A percentile compares a stretch with the other conserved stretches of the same genome.
Conservation (phyloP, 2,329 filamentous ascomycete genomes). For the Aspergillus fumigatus region DNA sequence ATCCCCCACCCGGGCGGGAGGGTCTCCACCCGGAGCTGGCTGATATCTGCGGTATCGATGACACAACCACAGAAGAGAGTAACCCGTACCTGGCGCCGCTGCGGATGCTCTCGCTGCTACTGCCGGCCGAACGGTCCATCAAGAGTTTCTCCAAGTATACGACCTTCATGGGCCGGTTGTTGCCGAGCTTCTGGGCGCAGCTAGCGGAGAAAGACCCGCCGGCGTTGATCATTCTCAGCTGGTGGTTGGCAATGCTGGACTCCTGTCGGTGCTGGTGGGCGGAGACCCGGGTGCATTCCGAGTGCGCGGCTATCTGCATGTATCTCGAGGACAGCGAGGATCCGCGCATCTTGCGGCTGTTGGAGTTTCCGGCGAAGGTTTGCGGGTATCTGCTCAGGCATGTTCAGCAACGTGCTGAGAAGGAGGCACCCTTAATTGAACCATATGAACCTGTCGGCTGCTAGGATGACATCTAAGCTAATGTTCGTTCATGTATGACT, state of each 20-base stretch:
- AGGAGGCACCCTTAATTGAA: background rate
- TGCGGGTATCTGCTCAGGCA: constrained; percentile 30
- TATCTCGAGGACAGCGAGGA: constrained; percentile 28
- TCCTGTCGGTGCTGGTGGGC: constrained; percentile 27
- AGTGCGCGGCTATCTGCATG: constrained; percentile 37
- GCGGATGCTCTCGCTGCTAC: constrained; percentile 30
- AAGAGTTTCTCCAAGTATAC: constrained; percentile 23
- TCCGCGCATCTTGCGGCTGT: constrained; percentile 22
- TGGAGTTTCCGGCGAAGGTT: constrained; percentile 30
- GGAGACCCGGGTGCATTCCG: constrained; percentile 25
- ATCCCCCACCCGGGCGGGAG: constrained; percentile 23
- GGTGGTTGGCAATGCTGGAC: constrained; percentile 32
- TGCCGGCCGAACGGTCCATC: constrained; percentile 21
- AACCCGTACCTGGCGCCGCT: constrained; percentile 37
- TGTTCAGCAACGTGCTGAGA: constrained; percentile 15
- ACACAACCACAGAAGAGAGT: constrained; percentile 22
- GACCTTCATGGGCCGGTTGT: constrained; percentile 33
- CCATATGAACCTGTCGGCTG: background rate
- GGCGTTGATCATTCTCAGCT: constrained; percentile 31
- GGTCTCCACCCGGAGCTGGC: constrained; percentile 29
- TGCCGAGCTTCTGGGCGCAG: constrained; percentile 25
- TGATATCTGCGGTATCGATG: constrained; percentile 31
- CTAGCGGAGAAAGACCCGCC: constrained; percentile 28
- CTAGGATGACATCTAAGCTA: background rate
- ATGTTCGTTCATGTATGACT: background rate